These are phyloP conservation scores for Alectoria sarmentosa DNA, from an alignment of 495 filamentous ascomycete genomes.

Conservation along the genomic window DNA sequence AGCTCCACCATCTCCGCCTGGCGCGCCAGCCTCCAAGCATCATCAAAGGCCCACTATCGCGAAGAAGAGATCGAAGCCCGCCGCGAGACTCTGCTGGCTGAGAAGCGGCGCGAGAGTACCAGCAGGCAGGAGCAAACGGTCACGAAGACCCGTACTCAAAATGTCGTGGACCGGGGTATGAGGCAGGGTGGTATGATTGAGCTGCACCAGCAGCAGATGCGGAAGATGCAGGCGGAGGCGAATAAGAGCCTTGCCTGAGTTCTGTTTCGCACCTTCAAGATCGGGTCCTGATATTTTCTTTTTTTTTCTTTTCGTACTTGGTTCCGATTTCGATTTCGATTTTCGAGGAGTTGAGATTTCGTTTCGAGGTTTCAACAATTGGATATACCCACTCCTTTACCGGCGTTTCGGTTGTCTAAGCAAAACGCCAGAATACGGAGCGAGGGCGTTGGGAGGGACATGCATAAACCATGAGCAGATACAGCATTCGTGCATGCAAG, in stretches of 20 bases:
- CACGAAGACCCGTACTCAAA: conserved; percentile 32
- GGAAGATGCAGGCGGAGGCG: conserved; percentile 71
- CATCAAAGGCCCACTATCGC: conserved; percentile 27
- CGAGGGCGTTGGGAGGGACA: background rate
- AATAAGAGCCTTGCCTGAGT: conserved; percentile 29
- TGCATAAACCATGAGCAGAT: background rate
- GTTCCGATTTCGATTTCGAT: background rate
- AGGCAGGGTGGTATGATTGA: conserved; percentile 67
- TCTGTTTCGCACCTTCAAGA: no score
- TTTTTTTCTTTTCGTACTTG: background rate
- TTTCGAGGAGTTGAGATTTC: no score
- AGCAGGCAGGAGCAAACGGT: conserved; percentile 11
- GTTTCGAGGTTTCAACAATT: no score
- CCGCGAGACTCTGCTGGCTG: conserved; percentile 41
- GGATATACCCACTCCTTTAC: conserved; percentile 17
- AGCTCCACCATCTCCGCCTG: conserved; percentile 25
- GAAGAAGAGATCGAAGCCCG: conserved; percentile 30
- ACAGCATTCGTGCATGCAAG: no score
- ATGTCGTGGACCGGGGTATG: conserved; percentile 66
- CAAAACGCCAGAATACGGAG: background rate
- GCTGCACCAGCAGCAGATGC: conserved; percentile 72
- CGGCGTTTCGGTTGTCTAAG: background rate
- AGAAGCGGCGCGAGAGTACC: conserved; percentile 27
- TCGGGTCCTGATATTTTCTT: background rate
- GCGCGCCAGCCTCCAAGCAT: conserved; percentile 26